phyloP scores from a whole-genome alignment of 2,329 filamentous ascomycete genomes.

The Fusarium odoratissimum region DNA sequence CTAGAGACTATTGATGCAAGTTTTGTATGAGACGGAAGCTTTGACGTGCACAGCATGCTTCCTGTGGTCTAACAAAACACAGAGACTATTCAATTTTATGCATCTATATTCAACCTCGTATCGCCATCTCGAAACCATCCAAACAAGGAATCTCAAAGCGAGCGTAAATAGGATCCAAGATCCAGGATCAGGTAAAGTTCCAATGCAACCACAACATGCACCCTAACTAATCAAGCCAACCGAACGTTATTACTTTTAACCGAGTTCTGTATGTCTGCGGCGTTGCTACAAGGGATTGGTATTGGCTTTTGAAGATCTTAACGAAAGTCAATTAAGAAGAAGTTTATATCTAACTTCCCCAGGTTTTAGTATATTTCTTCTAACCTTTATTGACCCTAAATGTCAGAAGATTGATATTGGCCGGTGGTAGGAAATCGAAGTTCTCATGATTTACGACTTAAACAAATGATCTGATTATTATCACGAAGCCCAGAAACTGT shows the following conservation, averaged over 20 bases:
- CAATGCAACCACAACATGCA: constrained; percentile 23
- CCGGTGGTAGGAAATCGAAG: neutral
- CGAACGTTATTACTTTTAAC: constrained; percentile 3
- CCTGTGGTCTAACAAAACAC: neutral
- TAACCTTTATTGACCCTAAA: neutral
- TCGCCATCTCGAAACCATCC: neutral
- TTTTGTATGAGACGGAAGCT: neutral
- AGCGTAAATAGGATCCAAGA: neutral
- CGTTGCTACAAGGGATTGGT: neutral
- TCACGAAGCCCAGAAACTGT: neutral
- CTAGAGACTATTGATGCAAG: neutral
- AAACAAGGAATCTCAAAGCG: neutral
- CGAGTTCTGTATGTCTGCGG: constrained; percentile 5
- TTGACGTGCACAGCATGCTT: neutral
- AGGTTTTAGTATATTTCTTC: neutral
- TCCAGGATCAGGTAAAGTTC: constrained; percentile 6
- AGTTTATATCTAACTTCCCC: neutral
- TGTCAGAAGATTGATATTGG: neutral
- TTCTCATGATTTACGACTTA: neutral
- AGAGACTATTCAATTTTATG: neutral
- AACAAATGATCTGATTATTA: neutral
- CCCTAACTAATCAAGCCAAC: neutral
- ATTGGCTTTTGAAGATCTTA: neutral
- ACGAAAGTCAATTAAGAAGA: neutral
- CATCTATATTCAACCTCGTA: neutral